Conservation (phyloP, 768 basidiomycete species). For the Xerocomus brunneocitrinus region DNA sequence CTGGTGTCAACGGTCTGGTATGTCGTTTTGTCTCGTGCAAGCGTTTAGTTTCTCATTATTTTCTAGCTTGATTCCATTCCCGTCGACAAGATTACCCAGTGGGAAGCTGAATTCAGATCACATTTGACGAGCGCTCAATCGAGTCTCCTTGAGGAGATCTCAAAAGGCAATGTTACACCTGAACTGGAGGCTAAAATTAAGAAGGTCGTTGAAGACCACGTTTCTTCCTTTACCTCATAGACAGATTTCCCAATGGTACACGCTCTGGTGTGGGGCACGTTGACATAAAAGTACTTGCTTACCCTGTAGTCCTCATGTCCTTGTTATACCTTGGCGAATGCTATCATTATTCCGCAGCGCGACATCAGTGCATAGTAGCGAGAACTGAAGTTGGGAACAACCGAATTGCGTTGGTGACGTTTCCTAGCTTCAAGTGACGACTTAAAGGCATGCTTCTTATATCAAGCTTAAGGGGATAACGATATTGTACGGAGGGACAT, state of each 20-base stretch:
- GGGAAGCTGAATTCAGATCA: slow-evolving; percentile 90
- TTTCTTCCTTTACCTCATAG: slow-evolving; percentile 71
- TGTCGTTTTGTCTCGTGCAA: slow-evolving; percentile 27
- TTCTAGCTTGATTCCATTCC: slow-evolving; percentile 86
- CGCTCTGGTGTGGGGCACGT: slow-evolving; percentile 13
- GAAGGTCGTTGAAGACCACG: slow-evolving; percentile 89
- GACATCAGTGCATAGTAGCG: neutral
- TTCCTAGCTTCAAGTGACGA: no score
- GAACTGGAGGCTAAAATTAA: slow-evolving; percentile 93
- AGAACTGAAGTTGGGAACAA: neutral
- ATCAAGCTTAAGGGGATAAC: neutral
- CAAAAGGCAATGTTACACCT: slow-evolving; percentile 76
- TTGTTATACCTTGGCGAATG: slow-evolving; percentile 26
- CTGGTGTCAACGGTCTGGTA: slow-evolving; percentile 98
- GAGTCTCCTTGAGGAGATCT: slow-evolving; percentile 79
- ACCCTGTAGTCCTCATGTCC: slow-evolving; percentile 17
- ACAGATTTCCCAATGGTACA: slow-evolving; percentile 15
- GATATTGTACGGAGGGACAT: neutral
- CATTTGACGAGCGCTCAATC: slow-evolving; percentile 74
- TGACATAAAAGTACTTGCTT: slow-evolving; percentile 19
- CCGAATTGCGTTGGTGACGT: no score
- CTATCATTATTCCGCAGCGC: slow-evolving; percentile 26
- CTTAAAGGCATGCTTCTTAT: neutral
- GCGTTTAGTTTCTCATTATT: neutral
- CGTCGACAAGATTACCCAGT: slow-evolving; percentile 89